phyloP scores from a whole-genome alignment of 2,329 filamentous ascomycete genomes.

The Scedosporium boydii region DNA sequence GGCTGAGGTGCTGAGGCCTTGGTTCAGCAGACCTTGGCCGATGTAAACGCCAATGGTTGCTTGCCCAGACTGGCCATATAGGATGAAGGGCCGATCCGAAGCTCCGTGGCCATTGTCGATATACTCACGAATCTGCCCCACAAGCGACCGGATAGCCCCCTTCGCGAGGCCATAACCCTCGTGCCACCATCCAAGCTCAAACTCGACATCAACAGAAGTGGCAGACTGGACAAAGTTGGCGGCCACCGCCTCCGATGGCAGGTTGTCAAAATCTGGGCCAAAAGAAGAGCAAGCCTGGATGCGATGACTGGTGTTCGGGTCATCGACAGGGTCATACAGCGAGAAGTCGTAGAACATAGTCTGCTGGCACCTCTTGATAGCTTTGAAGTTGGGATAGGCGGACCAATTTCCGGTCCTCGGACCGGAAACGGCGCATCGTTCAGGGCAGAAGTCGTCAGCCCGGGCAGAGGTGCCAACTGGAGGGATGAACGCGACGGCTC shows the following conservation, averaged over 20 bases:
- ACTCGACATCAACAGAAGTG: constrained; percentile 11
- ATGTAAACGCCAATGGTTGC: constrained; percentile 25
- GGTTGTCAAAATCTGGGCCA: constrained; percentile 11
- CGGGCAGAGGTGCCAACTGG: background rate
- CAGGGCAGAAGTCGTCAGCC: constrained; percentile 10
- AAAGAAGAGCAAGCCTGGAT: constrained; percentile 19
- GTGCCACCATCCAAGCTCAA: constrained; percentile 19
- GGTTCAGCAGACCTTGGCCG: constrained; percentile 19
- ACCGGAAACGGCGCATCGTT: constrained; percentile 14
- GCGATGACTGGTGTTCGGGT: constrained; percentile 16
- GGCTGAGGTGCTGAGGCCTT: constrained; percentile 17
- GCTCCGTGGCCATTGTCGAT: constrained; percentile 14
- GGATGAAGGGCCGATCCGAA: constrained; percentile 14
- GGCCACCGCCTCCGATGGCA: constrained; percentile 5
- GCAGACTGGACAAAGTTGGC: constrained; percentile 5
- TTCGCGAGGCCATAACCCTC: constrained; percentile 13
- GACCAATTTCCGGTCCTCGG: constrained; percentile 16
- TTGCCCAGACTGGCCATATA: constrained; percentile 20
- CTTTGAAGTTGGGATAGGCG: constrained; percentile 15
- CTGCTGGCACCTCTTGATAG: constrained; percentile 17
- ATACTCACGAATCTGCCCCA: constrained; percentile 20
- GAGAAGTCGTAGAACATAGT: constrained; percentile 24
- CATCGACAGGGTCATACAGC: constrained; percentile 23
- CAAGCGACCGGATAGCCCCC: constrained; percentile 14
- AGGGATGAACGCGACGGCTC: background rate